phyloP scores from a whole-genome alignment of 257 asterid genomes.

The Rhazya stricta region DNA sequence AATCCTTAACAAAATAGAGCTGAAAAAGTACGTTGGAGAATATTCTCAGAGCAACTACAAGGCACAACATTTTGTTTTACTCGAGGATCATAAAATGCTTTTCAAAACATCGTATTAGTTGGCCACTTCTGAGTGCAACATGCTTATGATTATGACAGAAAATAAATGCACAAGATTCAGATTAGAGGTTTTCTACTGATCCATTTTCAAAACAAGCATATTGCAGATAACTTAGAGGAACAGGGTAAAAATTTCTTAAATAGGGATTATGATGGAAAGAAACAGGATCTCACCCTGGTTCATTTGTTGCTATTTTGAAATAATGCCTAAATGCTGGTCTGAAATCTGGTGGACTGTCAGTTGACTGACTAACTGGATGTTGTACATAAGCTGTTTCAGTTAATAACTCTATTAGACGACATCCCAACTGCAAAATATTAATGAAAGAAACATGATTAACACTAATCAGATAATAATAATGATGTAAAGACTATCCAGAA shows the following conservation, averaged over 20 bases:
- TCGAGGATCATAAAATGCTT: neutral
- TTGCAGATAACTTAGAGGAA: neutral
- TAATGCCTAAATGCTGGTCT: slow-evolving; percentile 95
- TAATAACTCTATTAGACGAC: slow-evolving; percentile 73
- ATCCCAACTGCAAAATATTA: slow-evolving; percentile 76
- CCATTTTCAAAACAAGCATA: neutral
- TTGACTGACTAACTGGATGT: slow-evolving; percentile 66
- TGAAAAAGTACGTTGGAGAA: neutral
- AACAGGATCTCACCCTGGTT: slow-evolving; percentile 51
- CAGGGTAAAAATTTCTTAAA: neutral
- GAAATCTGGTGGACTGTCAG: slow-evolving; percentile 83
- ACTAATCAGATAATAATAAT: slow-evolving; percentile 7
- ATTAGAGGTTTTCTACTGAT: neutral
- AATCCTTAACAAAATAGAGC: neutral
- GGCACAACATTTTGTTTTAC: neutral
- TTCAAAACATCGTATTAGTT: neutral
- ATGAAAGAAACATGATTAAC: slow-evolving; percentile 12
- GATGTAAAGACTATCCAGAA: neutral
- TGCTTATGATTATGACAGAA: neutral
- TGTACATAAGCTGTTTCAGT: slow-evolving; percentile 85
- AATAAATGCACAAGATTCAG: neutral
- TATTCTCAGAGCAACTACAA: neutral
- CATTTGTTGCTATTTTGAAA: slow-evolving; percentile 56
- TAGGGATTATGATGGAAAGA: neutral
- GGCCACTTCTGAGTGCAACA: neutral